These are phyloP conservation scores for Penicillium sp. DNA, from an alignment of 2,329 filamentous ascomycete genomes.

Conservation along the genomic window DNA sequence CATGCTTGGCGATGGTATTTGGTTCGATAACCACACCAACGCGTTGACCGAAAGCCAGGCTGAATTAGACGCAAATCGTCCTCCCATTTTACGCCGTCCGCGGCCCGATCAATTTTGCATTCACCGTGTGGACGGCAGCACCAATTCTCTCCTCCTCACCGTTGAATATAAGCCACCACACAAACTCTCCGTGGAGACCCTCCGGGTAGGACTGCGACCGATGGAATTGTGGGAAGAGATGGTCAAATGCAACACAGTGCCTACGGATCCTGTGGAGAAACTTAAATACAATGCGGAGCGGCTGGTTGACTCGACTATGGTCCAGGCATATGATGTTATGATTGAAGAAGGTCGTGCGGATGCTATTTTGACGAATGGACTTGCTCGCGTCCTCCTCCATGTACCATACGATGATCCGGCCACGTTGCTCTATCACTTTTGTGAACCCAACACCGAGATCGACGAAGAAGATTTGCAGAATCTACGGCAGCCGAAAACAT, in stretches of 20 bases:
- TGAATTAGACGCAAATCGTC: not conserved
- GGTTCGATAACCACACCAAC: not conserved
- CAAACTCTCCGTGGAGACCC: not conserved
- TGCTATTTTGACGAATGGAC: not conserved
- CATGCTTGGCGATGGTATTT: not conserved
- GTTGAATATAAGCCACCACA: not conserved
- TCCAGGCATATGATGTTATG: not conserved
- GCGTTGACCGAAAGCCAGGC: not conserved
- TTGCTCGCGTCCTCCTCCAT: not conserved
- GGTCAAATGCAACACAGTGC: not conserved
- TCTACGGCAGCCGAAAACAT: slow-evolving; percentile 2
- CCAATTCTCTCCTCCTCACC: not conserved
- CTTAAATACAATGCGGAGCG: not conserved
- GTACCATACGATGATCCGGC: slow-evolving; percentile 4
- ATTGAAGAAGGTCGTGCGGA: not conserved
- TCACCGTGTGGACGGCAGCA: not conserved
- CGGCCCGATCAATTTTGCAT: not conserved
- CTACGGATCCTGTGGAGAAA: not conserved
- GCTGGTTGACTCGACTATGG: not conserved
- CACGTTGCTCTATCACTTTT: slow-evolving; percentile 24
- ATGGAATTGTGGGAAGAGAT: not conserved
- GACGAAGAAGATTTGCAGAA: not conserved
- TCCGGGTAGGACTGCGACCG: not conserved
- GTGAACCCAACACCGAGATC: slow-evolving; percentile 18
- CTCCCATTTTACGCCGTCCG: not conserved